These are phyloP conservation scores for Phytophthora tentaculata DNA, from an alignment of 352 stramenopile species.

Conservation along the genomic window DNA sequence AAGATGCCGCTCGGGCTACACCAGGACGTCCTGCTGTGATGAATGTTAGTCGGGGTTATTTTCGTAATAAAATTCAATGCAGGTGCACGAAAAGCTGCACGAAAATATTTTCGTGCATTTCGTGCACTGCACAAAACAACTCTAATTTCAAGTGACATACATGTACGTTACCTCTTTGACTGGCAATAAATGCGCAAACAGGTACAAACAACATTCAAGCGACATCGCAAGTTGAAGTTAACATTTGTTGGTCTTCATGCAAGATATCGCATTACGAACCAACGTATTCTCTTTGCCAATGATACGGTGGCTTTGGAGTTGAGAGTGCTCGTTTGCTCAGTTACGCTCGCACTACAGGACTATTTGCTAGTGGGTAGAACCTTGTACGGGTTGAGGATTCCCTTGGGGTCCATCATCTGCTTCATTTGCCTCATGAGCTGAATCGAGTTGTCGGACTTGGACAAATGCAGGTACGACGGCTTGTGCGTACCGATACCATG, in stretches of 20 bases:
- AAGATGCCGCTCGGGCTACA: neutral
- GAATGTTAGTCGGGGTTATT: neutral
- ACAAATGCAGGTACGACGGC: slow-evolving; percentile 81
- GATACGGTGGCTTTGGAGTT: too few relatives aligned
- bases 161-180: slow-evolving; percentile 2
- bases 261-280: too few relatives aligned
- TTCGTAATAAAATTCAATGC: neutral
- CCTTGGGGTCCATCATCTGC: slow-evolving; percentile 93
- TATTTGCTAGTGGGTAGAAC: slow-evolving; percentile 60
- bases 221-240: slow-evolving; percentile 16
- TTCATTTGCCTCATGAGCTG: slow-evolving; percentile 94
- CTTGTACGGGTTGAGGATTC: slow-evolving; percentile 98
- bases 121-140: too few relatives aligned
- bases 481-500: slow-evolving; percentile 98
- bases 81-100: too few relatives aligned
- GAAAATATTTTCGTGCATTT: too few relatives aligned
- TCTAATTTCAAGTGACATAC: too few relatives aligned
- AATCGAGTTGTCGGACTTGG: slow-evolving; percentile 87
- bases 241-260: too few relatives aligned
- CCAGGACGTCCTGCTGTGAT: neutral
- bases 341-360: neutral
- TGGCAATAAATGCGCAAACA: slow-evolving; percentile 17
- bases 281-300: too few relatives aligned
- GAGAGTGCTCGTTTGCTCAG: too few relatives aligned
- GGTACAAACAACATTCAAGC: slow-evolving; percentile 4